phyloP scores from a whole-genome alignment of 2,329 filamentous ascomycete species.

The Samsoniella hepiali region DNA sequence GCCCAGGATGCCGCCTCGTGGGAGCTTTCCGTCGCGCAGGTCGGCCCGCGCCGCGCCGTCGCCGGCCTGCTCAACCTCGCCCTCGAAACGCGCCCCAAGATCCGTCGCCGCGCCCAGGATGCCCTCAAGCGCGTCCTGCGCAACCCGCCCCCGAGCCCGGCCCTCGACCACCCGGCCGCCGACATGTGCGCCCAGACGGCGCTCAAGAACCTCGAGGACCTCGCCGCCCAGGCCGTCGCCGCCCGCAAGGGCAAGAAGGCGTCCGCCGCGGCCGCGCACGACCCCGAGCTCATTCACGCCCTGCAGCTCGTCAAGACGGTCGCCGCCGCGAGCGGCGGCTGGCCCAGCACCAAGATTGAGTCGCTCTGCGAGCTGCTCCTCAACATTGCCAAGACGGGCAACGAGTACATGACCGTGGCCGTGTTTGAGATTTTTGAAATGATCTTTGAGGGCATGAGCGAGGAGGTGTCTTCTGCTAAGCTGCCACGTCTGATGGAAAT shows the following conservation, averaged over 20 bases:
- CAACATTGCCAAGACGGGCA: conserved; percentile 82
- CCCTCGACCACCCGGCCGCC: conserved; percentile 87
- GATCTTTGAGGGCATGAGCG: conserved; percentile 88
- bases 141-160: conserved; percentile 84
- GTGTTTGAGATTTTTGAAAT: conserved; percentile 97
- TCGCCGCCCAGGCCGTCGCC: conserved; percentile 59
- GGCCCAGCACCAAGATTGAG: conserved; percentile 96
- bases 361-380: conserved; percentile 84
- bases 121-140: conserved; percentile 79
- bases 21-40: conserved; percentile 78
- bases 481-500: conserved; percentile 85
- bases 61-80: conserved; percentile 82
- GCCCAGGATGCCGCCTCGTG: conserved; percentile 86
- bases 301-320: conserved; percentile 90
- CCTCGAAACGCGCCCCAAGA: conserved; percentile 85
- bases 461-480: conserved; percentile 84
- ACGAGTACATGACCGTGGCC: conserved; percentile 94
- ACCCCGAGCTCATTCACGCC: conserved; percentile 85
- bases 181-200: conserved; percentile 95
- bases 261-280: conserved; percentile 55
- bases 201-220: conserved; percentile 72
- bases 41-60: conserved; percentile 82
- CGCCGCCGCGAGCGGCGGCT: conserved; percentile 81
- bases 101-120: conserved; percentile 89
- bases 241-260: conserved; percentile 64